Evolutionary conservation across 352 stramenopile species (phyloP).

Genomic region (Phytophthora foliorum): DNA sequence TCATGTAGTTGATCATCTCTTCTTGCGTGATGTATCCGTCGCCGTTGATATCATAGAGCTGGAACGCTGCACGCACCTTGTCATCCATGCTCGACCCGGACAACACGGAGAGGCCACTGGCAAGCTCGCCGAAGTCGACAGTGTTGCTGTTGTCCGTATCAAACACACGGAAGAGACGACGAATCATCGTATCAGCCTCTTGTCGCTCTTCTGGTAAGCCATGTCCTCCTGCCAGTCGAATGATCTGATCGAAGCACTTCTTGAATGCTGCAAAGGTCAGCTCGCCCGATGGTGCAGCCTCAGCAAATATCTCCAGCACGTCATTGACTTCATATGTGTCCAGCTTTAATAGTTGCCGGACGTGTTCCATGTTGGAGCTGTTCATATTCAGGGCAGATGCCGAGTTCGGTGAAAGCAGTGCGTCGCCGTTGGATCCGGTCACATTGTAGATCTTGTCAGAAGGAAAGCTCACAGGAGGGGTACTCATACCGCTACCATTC

Average conservation of each 20-base stretch:
- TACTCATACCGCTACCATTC: slow-evolving; percentile 12
- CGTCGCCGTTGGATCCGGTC: slow-evolving; percentile 45
- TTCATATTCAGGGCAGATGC: slow-evolving; percentile 71
- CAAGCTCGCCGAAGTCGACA: slow-evolving; percentile 89
- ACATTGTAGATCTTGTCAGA: slow-evolving; percentile 55
- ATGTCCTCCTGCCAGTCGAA: slow-evolving; percentile 82
- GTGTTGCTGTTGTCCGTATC: slow-evolving; percentile 89
- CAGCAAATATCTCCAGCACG: slow-evolving; percentile 89
- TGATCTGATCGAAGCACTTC: slow-evolving; percentile 91
- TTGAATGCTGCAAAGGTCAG: slow-evolving; percentile 87
- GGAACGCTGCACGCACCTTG: slow-evolving; percentile 87
- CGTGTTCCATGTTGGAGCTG: slow-evolving; percentile 80
- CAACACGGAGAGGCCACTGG: slow-evolving; percentile 84
- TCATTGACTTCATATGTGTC: slow-evolving; percentile 91
- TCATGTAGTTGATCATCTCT: slow-evolving; percentile 92
- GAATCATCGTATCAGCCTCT: slow-evolving; percentile 84
- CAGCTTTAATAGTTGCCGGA: slow-evolving; percentile 82
- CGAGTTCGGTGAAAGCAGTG: slow-evolving; percentile 55
- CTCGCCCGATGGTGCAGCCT: slow-evolving; percentile 81
- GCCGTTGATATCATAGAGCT: slow-evolving; percentile 88
- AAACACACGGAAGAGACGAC: slow-evolving; percentile 87
- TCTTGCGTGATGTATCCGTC: slow-evolving; percentile 88
- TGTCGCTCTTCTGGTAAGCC: slow-evolving; percentile 71
- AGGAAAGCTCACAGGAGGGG: slow-evolving; percentile 43
- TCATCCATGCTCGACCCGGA: slow-evolving; percentile 90